Evolutionary conservation across 768 basidiomycete species (phyloP).

Genomic region (Asterophora lycoperdoides): DNA sequence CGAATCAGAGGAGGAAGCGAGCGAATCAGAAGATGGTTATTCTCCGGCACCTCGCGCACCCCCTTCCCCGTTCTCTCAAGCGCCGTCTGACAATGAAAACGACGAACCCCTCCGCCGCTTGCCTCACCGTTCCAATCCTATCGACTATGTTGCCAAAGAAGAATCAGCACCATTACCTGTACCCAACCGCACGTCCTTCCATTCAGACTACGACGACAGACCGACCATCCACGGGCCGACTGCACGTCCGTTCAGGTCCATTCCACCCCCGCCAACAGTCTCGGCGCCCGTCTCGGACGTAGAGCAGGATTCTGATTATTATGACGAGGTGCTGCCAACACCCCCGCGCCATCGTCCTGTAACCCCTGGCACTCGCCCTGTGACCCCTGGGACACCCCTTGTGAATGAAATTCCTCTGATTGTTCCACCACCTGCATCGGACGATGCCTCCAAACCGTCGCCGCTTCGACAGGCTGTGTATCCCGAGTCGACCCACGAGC

Average conservation of each 20-base stretch:
- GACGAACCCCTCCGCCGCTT: slow-evolving; percentile 13
- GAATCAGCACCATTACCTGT: slow-evolving; percentile 19
- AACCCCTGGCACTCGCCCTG: slow-evolving; percentile 13
- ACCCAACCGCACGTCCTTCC: slow-evolving; percentile 13
- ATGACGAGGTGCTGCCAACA: slow-evolving; percentile 32
- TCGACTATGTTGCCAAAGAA: slow-evolving; percentile 14
- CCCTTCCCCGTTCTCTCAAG: not conserved
- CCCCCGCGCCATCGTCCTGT: slow-evolving; percentile 19
- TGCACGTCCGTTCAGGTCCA: slow-evolving; percentile 10
- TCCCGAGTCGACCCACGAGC: not conserved
- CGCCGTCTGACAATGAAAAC: slow-evolving; percentile 14
- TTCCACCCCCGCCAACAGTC: slow-evolving; percentile 14
- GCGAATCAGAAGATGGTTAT: slow-evolving; percentile 4
- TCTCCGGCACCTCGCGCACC: not conserved
- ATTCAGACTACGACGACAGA: slow-evolving; percentile 1
- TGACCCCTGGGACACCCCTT: slow-evolving; percentile 13
- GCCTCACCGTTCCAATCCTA: slow-evolving; percentile 7
- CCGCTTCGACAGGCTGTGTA: slow-evolving; percentile 13
- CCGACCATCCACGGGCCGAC: slow-evolving; percentile 3
- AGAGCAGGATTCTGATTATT: slow-evolving; percentile 30
- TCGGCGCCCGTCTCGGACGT: slow-evolving; percentile 18
- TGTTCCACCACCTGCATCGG: slow-evolving; percentile 18
- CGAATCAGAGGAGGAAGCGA: slow-evolving; percentile 23
- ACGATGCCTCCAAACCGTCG: slow-evolving; percentile 10
- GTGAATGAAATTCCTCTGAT: slow-evolving; percentile 18